Evolutionary conservation across 1,284 basidiomycete species (phyloP).

Genomic region (Pyrrhoderma noxium): DNA sequence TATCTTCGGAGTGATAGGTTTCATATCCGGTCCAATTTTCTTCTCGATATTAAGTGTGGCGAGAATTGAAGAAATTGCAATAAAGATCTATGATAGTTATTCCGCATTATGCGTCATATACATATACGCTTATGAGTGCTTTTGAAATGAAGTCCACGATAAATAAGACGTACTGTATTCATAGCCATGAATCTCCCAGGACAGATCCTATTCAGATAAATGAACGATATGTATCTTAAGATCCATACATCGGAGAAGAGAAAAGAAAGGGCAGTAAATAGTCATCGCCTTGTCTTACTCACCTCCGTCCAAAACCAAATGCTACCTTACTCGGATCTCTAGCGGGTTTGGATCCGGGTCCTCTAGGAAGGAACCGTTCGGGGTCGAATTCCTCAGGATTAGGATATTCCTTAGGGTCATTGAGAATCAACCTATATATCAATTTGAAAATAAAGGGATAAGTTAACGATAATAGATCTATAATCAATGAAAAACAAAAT

Average conservation of each 20-base stretch:
- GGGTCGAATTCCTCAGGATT: slow-evolving; percentile 21
- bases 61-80: slow-evolving; percentile 19
- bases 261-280: background rate
- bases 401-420: slow-evolving; percentile 18
- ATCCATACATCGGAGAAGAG: no score
- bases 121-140: no score
- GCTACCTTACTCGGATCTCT: slow-evolving; percentile 9
- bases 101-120: no score
- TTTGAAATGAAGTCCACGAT: no score
- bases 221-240: no score
- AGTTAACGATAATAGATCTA: no score
- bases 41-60: slow-evolving; percentile 18
- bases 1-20: slow-evolving; percentile 2
- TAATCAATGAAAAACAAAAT: no score
- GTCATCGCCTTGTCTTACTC: no score
- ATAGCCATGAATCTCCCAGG: slow-evolving; percentile 17
- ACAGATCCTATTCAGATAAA: slow-evolving; percentile 13
- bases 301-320: slow-evolving; percentile 17
- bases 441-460: no score
- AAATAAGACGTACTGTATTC: no score
- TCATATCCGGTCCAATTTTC: slow-evolving; percentile 14
- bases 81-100: slow-evolving; percentile 10
- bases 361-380: slow-evolving; percentile 19
- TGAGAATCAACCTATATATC: slow-evolving; percentile 21
- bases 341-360: background rate